Base-by-base conservation (phyloP, 179 eudicot genomes). In the Patellifolia procumbens region DNA sequence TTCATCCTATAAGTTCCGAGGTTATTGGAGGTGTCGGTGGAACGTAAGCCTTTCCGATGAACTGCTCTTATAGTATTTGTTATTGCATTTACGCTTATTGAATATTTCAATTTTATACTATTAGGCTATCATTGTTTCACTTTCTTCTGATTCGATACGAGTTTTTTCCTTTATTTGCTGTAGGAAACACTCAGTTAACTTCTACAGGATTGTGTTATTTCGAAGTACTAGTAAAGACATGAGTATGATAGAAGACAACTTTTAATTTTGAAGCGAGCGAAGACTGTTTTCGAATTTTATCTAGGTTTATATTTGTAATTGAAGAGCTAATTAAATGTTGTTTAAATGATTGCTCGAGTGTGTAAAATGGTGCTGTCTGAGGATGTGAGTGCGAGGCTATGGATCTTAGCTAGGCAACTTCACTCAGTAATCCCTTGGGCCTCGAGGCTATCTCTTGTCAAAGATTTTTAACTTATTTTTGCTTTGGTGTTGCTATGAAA, bases 1-100 rank as follows among this genome's bases (percentile, higher is more conserved):
- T 95, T 86, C 95, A 95, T 87, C 98, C 98, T 52, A 77, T 95
- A 78, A 93, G 99, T 78, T 90, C 99, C 29, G 98, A 95, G 86
- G 92, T 87, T 20, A 34, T 86, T 12, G 99, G 99, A 80, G 99
- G 99, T 76, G 97, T 93, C 75, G 99, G 99, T 48, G 98, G 99
- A 88, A 95, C 99, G 98, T 95, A 87, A 91, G 81, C 6, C 12
- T 20, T 59, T 12, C 28, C 5, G 24, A 4, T 11, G 3, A 24
- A 24, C 2, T 4, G 26, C 45, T 60, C 15, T 26, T 1, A 60
- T 60, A 6, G 22, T 39, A 22, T 39, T 24, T 46, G 34, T 43
- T 43, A 26, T 19, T 28, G 35, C 37, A 16, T 68, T 46, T 68
- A 17, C 20, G 55, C 0, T 35, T 34, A 17, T 26, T 5, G 46